A percentile compares a stretch with the other conserved stretches of the same genome.
Evolutionary conservation across 805 yeast genomes (phyloP).

Genomic region (Metschnikowia vanudenii): DNA sequence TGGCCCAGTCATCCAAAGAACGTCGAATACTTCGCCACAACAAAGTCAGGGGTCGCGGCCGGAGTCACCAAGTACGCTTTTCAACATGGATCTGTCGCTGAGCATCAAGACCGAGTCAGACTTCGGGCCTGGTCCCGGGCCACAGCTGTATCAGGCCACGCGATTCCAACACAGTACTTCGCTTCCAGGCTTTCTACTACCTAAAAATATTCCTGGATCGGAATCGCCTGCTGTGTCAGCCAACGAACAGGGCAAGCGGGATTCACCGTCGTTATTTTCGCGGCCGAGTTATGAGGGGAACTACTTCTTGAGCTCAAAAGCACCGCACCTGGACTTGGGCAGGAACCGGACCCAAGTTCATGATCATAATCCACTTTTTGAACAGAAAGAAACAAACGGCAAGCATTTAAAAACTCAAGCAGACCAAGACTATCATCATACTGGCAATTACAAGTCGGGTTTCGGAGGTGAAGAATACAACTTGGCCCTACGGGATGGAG

Average conservation of each 20-base stretch:
- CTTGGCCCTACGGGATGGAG: not conserved
- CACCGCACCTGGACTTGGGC: not conserved
- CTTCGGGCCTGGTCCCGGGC: not conserved
- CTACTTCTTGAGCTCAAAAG: not conserved
- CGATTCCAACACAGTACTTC: constrained; percentile 18
- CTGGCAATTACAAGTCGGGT: too few relatives aligned
- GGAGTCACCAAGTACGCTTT: not conserved
- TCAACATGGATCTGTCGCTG: constrained; percentile 2
- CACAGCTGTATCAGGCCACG: constrained; percentile 15
- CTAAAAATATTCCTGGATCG: not conserved
- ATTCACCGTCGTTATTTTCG: not conserved
- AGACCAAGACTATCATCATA: not conserved
- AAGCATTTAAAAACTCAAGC: not conserved
- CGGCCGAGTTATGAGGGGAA: not conserved
- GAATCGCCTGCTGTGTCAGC: not conserved
- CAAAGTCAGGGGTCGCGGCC: not conserved
- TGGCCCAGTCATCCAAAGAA: constrained; percentile 15
- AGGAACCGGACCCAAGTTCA: not conserved
- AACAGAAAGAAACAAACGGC: not conserved
- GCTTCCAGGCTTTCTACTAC: constrained; percentile 14
- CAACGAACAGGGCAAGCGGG: not conserved
- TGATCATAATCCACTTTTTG: not conserved
- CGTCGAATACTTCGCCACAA: not conserved
- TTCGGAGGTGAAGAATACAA: not conserved
- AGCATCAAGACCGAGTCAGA: constrained; percentile 7